phyloP scores from a whole-genome alignment of 1,284 basidiomycete species.

The Boletus semigastroideus region DNA sequence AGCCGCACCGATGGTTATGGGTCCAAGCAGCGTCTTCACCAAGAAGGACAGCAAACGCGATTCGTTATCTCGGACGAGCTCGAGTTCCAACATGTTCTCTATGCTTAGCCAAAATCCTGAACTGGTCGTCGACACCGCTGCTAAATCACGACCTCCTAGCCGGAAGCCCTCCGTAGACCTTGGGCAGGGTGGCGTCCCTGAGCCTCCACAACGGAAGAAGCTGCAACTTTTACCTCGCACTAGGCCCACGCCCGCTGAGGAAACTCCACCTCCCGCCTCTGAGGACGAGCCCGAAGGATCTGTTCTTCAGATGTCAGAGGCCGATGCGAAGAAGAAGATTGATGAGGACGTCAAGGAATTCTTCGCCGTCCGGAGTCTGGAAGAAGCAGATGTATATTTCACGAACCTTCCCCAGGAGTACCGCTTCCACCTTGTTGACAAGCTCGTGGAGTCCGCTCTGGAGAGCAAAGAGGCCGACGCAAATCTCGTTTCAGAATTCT shows the following conservation, averaged over 20 bases:
- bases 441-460: conserved; percentile 68
- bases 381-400: conserved; percentile 88
- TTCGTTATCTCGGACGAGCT: conserved; percentile 74
- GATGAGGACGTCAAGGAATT: conserved; percentile 78
- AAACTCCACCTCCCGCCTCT: conserved; percentile 48
- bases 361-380: conserved; percentile 74
- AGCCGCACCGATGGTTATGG: conserved; percentile 62
- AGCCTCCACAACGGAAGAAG: conserved; percentile 64
- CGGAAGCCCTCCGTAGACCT: conserved; percentile 51
- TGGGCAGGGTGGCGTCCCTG: conserved; percentile 33
- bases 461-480: conserved; percentile 87
- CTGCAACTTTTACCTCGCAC: conserved; percentile 58
- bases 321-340: conserved; percentile 76
- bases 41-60: conserved; percentile 73
- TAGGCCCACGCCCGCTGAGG: conserved; percentile 39
- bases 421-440: conserved; percentile 69
- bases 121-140: conserved; percentile 46
- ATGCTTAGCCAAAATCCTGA: conserved; percentile 66
- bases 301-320: conserved; percentile 61
- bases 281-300: conserved; percentile 53
- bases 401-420: conserved; percentile 64
- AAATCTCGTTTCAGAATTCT: conserved; percentile 70
- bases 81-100: conserved; percentile 86
- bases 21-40: conserved; percentile 77
- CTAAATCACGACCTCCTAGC: conserved; percentile 49